Evolutionary conservation across 345 rosid species (phyloP), one percentile per base, ranked within the genome.

Genomic region (Lepidium africanum): DNA sequence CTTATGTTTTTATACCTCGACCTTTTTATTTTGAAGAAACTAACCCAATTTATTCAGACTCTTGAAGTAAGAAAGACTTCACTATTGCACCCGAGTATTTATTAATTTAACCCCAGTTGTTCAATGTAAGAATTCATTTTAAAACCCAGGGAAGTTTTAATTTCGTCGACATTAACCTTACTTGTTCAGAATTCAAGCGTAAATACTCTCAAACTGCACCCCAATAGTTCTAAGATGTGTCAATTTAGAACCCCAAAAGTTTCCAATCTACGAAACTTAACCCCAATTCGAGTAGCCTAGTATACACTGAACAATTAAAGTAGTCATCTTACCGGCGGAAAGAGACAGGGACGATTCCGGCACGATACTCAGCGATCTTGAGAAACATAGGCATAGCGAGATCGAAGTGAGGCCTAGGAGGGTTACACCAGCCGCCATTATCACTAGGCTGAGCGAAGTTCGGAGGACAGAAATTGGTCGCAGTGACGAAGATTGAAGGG

Each of bases 401-500:
- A 71, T 87, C 92, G 23, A 87, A 87, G 69, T 87, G 90, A 3
- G 87, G 69, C 6, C 86, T 81, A 25, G 92, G 92, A 51, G 92
- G 92, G 78, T 87, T 87, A 63, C 92, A 87, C 92, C 92, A 87
- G 15, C 92, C 92, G 11, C 92, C 92, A 43, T 81, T 78, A 33
- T 85, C 89, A 55, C 76, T 85, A 3, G 92, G 79, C 27, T 59
- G 84, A 42, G 89, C 87, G 10, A 68, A 85, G 75, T 85, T 87
- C 0, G 89, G 86, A 8, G 88, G 90, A 53, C 90, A 85, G 59
- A 83, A 87, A 27, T 87, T 87, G 27, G 90, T 85, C 0, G 92
- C 88, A 0, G 92, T 87, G 45, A 87, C 16, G 45, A 87, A 62
- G 46, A 87, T 85, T 4, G 92, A 83, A 4, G 89, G 92, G 40